Percentiles rank a stretch among this genome's conserved stretches.
phyloP scores from a whole-genome alignment of 2,329 filamentous ascomycete species.

The Fusarium sp. region DNA sequence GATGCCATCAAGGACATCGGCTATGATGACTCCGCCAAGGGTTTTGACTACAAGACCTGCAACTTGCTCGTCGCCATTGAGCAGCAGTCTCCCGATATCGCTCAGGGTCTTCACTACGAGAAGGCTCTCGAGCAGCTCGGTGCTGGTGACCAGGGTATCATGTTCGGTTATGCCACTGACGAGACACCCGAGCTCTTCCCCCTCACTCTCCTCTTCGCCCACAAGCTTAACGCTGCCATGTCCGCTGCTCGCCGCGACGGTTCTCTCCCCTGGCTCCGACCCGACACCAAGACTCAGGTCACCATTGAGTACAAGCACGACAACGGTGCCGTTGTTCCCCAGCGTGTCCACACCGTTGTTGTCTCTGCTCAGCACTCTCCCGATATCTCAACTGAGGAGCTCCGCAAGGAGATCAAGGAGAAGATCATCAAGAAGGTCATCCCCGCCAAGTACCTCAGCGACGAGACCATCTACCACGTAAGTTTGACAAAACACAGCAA shows the following conservation, averaged over 20 bases:
- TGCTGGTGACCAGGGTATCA: slow-evolving; percentile 99
- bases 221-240: slow-evolving; percentile 98
- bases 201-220: slow-evolving; percentile 90
- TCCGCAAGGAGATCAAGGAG: slow-evolving; percentile 94
- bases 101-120: slow-evolving; percentile 98
- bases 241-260: slow-evolving; percentile 88
- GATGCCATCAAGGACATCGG: slow-evolving; percentile 97
- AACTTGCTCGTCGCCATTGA: slow-evolving; percentile 99
- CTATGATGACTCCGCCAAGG: slow-evolving; percentile 96
- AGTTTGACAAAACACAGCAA: slow-evolving; percentile 50
- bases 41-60: slow-evolving; percentile 99
- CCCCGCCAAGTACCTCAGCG: slow-evolving; percentile 90
- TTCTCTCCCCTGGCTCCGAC: slow-evolving; percentile 90
- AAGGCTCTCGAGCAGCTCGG: slow-evolving; percentile 97
- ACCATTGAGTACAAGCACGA: slow-evolving; percentile 99
- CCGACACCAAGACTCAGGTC: slow-evolving; percentile 99
- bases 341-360: slow-evolving; percentile 95
- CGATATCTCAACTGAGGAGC: slow-evolving; percentile 88
- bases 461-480: slow-evolving; percentile 95
- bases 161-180: slow-evolving; percentile 99
- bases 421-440: slow-evolving; percentile 98
- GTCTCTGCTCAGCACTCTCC: slow-evolving; percentile 94
- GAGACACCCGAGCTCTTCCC: slow-evolving; percentile 98
- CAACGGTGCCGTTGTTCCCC: slow-evolving; percentile 89
- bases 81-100: slow-evolving; percentile 98